These are phyloP conservation scores for Medicago ruthenica DNA, from an alignment of 306 rosid species.

Conservation along the genomic window DNA sequence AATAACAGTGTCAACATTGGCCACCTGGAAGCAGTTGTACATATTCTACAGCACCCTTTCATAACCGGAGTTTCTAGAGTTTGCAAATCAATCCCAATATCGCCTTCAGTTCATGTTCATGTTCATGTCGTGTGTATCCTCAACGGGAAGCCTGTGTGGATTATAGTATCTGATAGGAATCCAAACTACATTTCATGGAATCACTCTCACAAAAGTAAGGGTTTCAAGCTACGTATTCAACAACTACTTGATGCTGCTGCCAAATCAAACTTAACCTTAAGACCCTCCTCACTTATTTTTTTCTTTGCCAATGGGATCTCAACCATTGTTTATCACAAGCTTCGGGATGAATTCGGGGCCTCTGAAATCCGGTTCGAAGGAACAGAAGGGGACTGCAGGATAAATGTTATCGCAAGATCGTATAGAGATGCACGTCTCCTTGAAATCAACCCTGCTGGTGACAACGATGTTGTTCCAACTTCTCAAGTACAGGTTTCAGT, in stretches of 20 bases:
- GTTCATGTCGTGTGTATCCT: conserved; percentile 77
- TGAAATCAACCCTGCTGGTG: conserved; percentile 56
- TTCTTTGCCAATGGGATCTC: conserved; percentile 78
- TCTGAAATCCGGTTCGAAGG: conserved; percentile 62
- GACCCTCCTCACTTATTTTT: conserved; percentile 75
- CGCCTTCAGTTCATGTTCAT: conserved; percentile 56
- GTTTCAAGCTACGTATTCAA: conserved; percentile 66
- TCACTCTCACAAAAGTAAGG: conserved; percentile 56
- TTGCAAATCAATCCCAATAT: conserved; percentile 74
- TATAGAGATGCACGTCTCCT: conserved; percentile 63
- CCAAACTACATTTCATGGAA: conserved; percentile 77
- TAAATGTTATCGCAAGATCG: conserved; percentile 60
- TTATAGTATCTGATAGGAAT: conserved; percentile 84
- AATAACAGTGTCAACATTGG: conserved; percentile 78
- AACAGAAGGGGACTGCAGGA: conserved; percentile 70
- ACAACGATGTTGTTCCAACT: conserved; percentile 39
- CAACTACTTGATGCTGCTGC: conserved; percentile 69
- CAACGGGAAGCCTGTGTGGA: conserved; percentile 81
- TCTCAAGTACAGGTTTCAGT: conserved; percentile 40
- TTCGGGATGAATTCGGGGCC: conserved; percentile 65
- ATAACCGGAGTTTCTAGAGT: conserved; percentile 85
- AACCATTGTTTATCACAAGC: conserved; percentile 46
- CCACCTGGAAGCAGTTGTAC: conserved; percentile 81
- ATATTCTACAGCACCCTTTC: conserved; percentile 83
- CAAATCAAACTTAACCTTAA: conserved; percentile 60